Evolutionary conservation across 31 red algal genomes (phyloP).

Genomic region (Asparagopsis taxiformis): DNA sequence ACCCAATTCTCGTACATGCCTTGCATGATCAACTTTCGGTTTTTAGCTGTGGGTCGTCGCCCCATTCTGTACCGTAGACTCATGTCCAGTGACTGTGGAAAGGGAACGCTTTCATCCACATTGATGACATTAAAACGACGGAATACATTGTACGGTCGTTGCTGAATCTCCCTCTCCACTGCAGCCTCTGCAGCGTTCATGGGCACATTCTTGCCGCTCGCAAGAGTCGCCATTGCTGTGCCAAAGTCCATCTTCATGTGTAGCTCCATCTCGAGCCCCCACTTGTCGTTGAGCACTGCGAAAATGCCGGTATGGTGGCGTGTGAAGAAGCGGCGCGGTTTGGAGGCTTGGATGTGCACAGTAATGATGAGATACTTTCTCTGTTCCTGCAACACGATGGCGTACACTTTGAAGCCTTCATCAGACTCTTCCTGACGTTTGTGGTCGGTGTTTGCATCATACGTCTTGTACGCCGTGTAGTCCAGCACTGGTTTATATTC

Average conservation of each 20-base stretch:
- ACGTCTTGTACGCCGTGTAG: conserved; percentile 55
- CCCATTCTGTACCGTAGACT: neutral
- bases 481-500: conserved; percentile 26
- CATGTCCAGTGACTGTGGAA: conserved; percentile 11
- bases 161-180: conserved; percentile 8
- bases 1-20: conserved; percentile 34
- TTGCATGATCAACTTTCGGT: neutral
- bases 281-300: conserved; percentile 23
- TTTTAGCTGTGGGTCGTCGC: neutral
- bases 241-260: no score
- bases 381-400: conserved; percentile 8
- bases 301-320: conserved; percentile 22
- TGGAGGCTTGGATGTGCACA: conserved; percentile 23
- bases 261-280: no score
- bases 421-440: conserved; percentile 43
- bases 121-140: conserved; percentile 30
- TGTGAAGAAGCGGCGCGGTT: conserved; percentile 22
- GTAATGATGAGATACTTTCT: conserved; percentile 4
- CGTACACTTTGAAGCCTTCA: conserved; percentile 49
- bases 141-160: neutral
- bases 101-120: conserved; percentile 12
- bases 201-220: neutral
- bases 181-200: conserved; percentile 4
- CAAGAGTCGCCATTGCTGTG: conserved; percentile 10
- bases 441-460: conserved; percentile 11